Percentiles rank a stretch among this genome's conserved stretches.
Evolutionary conservation across 768 basidiomycete species (phyloP).

Genomic region (Leccinum subgranulosum): DNA sequence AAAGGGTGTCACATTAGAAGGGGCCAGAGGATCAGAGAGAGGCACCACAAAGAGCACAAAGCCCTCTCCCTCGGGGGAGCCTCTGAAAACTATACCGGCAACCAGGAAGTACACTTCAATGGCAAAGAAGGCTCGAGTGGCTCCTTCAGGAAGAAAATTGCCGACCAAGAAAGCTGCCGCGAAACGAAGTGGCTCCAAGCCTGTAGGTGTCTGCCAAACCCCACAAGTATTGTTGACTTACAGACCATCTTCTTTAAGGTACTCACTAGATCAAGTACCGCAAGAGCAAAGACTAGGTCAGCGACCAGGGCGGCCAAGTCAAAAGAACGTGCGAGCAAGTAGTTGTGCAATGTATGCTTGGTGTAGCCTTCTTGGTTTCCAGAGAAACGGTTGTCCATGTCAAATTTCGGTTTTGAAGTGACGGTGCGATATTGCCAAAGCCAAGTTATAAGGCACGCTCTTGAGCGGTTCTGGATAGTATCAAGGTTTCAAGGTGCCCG

Average conservation of each 20-base stretch:
- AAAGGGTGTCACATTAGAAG: neutral
- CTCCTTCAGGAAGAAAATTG: constrained; percentile 6
- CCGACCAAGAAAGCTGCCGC: constrained; percentile 4
- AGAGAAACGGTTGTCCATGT: neutral
- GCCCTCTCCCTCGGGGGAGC: neutral
- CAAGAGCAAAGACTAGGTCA: neutral
- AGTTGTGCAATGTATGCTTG: neutral
- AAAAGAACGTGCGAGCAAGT: constrained; percentile 1
- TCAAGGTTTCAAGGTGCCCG: neutral
- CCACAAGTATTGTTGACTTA: neutral
- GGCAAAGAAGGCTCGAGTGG: constrained; percentile 24
- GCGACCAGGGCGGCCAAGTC: neutral
- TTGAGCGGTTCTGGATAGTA: neutral
- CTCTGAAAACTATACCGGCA: constrained; percentile 1
- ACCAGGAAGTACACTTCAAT: constrained; percentile 22
- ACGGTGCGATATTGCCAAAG: constrained; percentile 4
- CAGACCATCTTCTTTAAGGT: constrained; percentile 1
- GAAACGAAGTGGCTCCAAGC: constrained; percentile 3
- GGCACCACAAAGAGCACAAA: neutral
- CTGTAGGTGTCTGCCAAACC: constrained; percentile 4
- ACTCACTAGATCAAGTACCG: neutral
- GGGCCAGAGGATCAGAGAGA: neutral
- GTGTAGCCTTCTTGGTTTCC: neutral
- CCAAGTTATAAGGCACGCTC: neutral
- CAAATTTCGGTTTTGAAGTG: neutral